phyloP scores from a whole-genome alignment of 2,329 filamentous ascomycete species.

The Ophiosphaerella herpotricha region DNA sequence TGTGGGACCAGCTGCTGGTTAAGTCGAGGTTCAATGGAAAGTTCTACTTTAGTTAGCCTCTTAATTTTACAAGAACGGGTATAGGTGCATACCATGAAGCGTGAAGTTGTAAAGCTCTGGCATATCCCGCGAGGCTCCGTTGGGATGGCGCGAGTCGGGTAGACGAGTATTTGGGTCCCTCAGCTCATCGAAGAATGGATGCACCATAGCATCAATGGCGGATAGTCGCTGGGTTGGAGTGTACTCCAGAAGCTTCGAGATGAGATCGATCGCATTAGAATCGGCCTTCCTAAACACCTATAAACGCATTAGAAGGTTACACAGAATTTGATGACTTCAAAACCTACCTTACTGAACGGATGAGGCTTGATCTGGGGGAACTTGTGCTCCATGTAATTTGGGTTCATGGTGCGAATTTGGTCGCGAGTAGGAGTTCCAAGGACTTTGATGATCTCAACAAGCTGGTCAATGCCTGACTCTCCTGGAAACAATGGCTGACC shows the following conservation, averaged over 20 bases:
- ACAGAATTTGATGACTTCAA: too few relatives aligned
- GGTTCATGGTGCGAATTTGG: slow-evolving; percentile 99
- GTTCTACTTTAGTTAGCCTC: slow-evolving; percentile 62
- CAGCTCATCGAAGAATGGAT: slow-evolving; percentile 97
- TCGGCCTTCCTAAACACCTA: slow-evolving; percentile 96
- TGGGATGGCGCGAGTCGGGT: slow-evolving; percentile 90
- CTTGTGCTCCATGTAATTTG: slow-evolving; percentile 99
- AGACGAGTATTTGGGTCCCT: slow-evolving; percentile 88
- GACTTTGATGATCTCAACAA: slow-evolving; percentile 99
- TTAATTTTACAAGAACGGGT: not conserved
- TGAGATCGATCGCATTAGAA: slow-evolving; percentile 88
- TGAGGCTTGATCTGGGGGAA: slow-evolving; percentile 99
- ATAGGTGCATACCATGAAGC: slow-evolving; percentile 74
- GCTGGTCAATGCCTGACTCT: slow-evolving; percentile 96
- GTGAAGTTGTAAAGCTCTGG: slow-evolving; percentile 92
- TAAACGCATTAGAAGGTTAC: too few relatives aligned
- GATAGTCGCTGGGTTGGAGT: slow-evolving; percentile 94
- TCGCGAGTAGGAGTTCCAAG: slow-evolving; percentile 94
- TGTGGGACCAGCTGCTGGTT: slow-evolving; percentile 86
- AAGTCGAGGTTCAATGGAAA: slow-evolving; percentile 89
- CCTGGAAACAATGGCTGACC: slow-evolving; percentile 97
- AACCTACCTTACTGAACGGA: slow-evolving; percentile 84
- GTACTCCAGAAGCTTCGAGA: slow-evolving; percentile 92
- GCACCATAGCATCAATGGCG: slow-evolving; percentile 94
- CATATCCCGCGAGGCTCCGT: slow-evolving; percentile 77